These are phyloP conservation scores for Meyerozyma elateridarum DNA, from an alignment of 1,139 yeast genomes.

Conservation along the genomic window DNA sequence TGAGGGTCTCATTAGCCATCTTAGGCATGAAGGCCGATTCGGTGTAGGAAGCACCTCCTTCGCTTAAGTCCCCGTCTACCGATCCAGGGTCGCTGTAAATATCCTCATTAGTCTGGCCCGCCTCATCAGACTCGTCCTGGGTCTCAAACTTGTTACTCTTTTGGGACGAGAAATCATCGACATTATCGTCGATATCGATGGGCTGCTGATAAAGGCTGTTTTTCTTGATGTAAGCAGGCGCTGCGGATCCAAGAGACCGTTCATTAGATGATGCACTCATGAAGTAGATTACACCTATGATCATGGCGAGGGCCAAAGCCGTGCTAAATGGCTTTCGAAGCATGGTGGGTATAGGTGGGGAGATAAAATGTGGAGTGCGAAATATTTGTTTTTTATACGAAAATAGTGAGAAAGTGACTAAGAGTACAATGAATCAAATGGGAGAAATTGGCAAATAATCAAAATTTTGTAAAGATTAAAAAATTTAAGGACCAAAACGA, in stretches of 20 bases:
- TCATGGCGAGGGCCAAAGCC: slow-evolving; percentile 20
- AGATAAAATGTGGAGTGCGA: neutral
- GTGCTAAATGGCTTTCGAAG: slow-evolving; percentile 23
- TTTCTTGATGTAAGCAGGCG: slow-evolving; percentile 19
- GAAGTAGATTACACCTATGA: slow-evolving; percentile 23
- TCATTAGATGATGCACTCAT: slow-evolving; percentile 20
- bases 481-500: too few relatives aligned
- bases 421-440: too few relatives aligned
- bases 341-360: slow-evolving; percentile 10
- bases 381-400: slow-evolving; percentile 3
- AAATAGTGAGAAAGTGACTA: too few relatives aligned
- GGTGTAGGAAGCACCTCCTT: slow-evolving; percentile 19
- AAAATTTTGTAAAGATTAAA: too few relatives aligned
- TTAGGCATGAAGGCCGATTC: slow-evolving; percentile 77
- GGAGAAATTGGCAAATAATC: too few relatives aligned
- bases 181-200: too few relatives aligned
- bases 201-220: slow-evolving; percentile 1
- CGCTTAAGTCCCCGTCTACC: neutral
- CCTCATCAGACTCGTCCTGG: neutral
- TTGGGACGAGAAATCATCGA: neutral
- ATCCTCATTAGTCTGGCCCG: neutral
- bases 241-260: slow-evolving; percentile 19
- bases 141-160: neutral
- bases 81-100: too few relatives aligned
- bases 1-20: slow-evolving; percentile 60